Conservation (phyloP, 768 basidiomycete species). For the Mrakia frigida region DNA sequence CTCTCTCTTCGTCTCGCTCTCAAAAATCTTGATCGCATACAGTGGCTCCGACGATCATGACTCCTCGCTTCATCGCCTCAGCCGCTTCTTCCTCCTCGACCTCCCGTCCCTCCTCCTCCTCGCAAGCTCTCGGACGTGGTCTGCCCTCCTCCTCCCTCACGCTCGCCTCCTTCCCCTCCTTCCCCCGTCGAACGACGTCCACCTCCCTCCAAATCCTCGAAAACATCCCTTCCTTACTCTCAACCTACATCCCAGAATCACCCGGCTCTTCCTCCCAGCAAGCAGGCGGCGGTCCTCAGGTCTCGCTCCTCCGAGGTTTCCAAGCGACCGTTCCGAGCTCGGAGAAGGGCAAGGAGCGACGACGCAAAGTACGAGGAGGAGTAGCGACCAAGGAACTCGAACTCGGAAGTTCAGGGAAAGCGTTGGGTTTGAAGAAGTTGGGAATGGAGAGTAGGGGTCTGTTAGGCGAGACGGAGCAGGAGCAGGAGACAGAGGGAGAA, state of each 20-base stretch:
- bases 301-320: slow-evolving; percentile 71
- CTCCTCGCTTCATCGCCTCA: slow-evolving; percentile 72
- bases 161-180: slow-evolving; percentile 30
- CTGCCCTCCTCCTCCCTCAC: slow-evolving; percentile 61
- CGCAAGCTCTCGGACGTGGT: slow-evolving; percentile 70
- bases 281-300: not conserved
- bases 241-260: slow-evolving; percentile 35
- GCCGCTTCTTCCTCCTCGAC: slow-evolving; percentile 51
- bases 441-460: slow-evolving; percentile 70
- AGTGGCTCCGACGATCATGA: slow-evolving; percentile 89
- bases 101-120: slow-evolving; percentile 41
- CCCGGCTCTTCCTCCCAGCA: slow-evolving; percentile 2
- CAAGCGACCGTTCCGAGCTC: slow-evolving; percentile 91
- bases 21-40: not conserved
- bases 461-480: slow-evolving; percentile 52
- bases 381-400: slow-evolving; percentile 43
- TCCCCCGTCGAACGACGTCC: slow-evolving; percentile 37
- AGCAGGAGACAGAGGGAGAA: slow-evolving; percentile 40
- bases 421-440: slow-evolving; percentile 69
- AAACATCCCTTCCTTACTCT: slow-evolving; percentile 39
- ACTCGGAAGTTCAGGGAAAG: slow-evolving; percentile 65
- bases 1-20: not conserved
- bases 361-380: slow-evolving; percentile 63
- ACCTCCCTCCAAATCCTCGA: slow-evolving; percentile 44
- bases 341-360: slow-evolving; percentile 65